A percentile compares a stretch with the other conserved stretches of the same genome.
phyloP scores from a whole-genome alignment of 2,329 filamentous ascomycete genomes.

The Colletotrichum sp. region DNA sequence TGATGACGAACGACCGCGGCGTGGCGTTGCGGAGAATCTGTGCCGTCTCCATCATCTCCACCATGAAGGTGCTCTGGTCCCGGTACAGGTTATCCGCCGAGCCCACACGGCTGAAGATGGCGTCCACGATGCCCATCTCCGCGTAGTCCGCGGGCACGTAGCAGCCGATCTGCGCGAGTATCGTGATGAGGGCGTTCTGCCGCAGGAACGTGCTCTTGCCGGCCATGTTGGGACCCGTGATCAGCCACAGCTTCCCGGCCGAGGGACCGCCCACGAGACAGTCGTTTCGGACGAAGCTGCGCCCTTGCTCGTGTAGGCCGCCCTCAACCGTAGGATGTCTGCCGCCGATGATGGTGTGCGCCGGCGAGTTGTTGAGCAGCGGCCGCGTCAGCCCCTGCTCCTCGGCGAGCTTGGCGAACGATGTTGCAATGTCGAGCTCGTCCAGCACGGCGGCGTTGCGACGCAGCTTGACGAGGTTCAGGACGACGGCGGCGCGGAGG shows the following conservation, averaged over 20 bases:
- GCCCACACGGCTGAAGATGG: conserved; percentile 91
- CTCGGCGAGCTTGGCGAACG: conserved; percentile 79
- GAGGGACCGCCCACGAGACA: conserved; percentile 76
- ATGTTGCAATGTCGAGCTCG: conserved; percentile 88
- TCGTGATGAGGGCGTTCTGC: conserved; percentile 93
- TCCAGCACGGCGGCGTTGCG: conserved; percentile 92
- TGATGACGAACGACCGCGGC: conserved; percentile 86
- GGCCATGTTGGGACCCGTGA: conserved; percentile 96
- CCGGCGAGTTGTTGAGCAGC: conserved; percentile 65
- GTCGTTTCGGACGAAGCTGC: conserved; percentile 85
- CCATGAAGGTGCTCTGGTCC: conserved; percentile 98
- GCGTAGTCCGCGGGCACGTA: conserved; percentile 91
- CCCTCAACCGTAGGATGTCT: conserved; percentile 92
- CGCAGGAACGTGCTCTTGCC: conserved; percentile 96
- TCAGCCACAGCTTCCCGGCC: conserved; percentile 67
- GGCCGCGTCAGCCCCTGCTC: conserved; percentile 80
- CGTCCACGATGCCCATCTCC: conserved; percentile 90
- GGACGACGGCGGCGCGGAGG: conserved; percentile 77
- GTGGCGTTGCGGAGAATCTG: conserved; percentile 88
- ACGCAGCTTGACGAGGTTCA: conserved; percentile 83
- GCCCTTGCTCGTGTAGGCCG: conserved; percentile 78
- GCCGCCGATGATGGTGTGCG: conserved; percentile 82
- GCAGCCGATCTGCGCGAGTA: conserved; percentile 89
- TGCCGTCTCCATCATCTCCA: conserved; percentile 98
- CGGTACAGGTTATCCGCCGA: conserved; percentile 94